These are phyloP conservation scores for Nigrospora oryzae DNA, from an alignment of 2,329 filamentous ascomycete genomes.

Conservation along the genomic window DNA sequence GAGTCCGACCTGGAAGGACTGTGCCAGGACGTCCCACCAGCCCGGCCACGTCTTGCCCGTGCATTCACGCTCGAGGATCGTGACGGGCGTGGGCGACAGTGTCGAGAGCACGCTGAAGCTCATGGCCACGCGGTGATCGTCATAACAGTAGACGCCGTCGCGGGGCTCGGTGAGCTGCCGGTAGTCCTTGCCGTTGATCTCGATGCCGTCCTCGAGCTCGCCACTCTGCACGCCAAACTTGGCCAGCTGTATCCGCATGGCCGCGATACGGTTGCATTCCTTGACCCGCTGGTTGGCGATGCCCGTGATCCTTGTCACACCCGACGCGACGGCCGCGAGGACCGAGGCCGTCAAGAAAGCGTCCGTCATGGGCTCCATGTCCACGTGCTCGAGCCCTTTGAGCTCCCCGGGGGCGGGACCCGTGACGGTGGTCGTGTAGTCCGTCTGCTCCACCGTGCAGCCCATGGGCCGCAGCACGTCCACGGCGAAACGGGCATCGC, in stretches of 20 bases:
- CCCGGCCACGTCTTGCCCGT: slow-evolving; percentile 97
- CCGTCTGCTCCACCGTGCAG: slow-evolving; percentile 78
- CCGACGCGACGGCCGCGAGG: slow-evolving; percentile 78
- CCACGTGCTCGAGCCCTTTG: slow-evolving; percentile 69
- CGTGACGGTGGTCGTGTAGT: slow-evolving; percentile 82
- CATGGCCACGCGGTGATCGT: slow-evolving; percentile 97
- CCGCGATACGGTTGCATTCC: slow-evolving; percentile 91
- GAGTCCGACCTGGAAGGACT: slow-evolving; percentile 69
- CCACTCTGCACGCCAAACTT: slow-evolving; percentile 86
- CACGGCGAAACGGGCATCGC: slow-evolving; percentile 87
- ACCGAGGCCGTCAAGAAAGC: slow-evolving; percentile 94
- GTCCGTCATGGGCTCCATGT: slow-evolving; percentile 99
- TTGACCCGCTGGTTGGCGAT: slow-evolving; percentile 98
- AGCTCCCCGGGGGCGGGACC: slow-evolving; percentile 71
- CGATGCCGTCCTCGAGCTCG: slow-evolving; percentile 92
- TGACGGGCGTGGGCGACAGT: slow-evolving; percentile 59
- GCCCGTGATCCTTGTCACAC: slow-evolving; percentile 78
- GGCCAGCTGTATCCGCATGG: slow-evolving; percentile 89
- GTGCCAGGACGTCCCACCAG: slow-evolving; percentile 88
- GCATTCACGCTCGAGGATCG: slow-evolving; percentile 85
- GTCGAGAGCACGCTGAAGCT: slow-evolving; percentile 87
- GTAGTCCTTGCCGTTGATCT: slow-evolving; percentile 48
- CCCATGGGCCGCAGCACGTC: slow-evolving; percentile 91
- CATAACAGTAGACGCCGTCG: slow-evolving; percentile 81
- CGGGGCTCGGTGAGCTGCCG: slow-evolving; percentile 42